Evolutionary conservation across 495 filamentous ascomycete genomes (phyloP).

Genomic region (Lepraria neglecta): DNA sequence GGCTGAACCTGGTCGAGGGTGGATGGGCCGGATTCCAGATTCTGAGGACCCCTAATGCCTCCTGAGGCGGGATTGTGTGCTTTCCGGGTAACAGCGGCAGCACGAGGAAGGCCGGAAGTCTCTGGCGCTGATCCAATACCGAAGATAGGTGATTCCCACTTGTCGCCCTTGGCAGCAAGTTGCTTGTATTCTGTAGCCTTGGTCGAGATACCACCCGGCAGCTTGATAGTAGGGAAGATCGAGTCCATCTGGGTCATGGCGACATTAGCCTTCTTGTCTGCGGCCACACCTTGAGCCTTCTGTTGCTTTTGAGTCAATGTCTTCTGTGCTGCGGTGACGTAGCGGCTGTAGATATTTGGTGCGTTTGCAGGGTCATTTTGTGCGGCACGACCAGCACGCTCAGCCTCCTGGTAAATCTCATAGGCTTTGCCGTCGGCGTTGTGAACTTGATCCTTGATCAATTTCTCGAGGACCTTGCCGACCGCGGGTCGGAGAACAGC

Average conservation of each 20-base stretch:
- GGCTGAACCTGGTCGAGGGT: slow-evolving; percentile 24
- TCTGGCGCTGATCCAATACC: slow-evolving; percentile 72
- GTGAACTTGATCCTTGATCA: slow-evolving; percentile 70
- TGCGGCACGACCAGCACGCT: slow-evolving; percentile 61
- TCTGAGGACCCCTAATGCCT: slow-evolving; percentile 36
- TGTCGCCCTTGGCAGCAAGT: slow-evolving; percentile 77
- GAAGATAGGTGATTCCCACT: slow-evolving; percentile 94
- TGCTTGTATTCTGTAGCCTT: slow-evolving; percentile 95
- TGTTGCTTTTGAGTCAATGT: slow-evolving; percentile 66
- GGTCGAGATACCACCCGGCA: slow-evolving; percentile 84
- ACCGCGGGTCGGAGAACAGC: slow-evolving; percentile 76
- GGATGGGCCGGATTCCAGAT: slow-evolving; percentile 29
- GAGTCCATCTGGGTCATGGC: slow-evolving; percentile 85
- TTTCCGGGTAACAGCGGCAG: slow-evolving; percentile 64
- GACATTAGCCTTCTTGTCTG: slow-evolving; percentile 73
- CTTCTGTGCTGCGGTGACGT: slow-evolving; percentile 68
- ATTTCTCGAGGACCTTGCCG: slow-evolving; percentile 80
- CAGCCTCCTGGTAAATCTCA: slow-evolving; percentile 74
- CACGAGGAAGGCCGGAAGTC: slow-evolving; percentile 60
- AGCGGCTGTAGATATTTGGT: slow-evolving; percentile 81
- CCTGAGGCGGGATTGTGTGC: slow-evolving; percentile 41
- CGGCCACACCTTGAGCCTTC: slow-evolving; percentile 52
- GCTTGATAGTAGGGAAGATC: slow-evolving; percentile 78
- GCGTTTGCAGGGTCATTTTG: slow-evolving; percentile 66
- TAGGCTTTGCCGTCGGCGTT: slow-evolving; percentile 64